Conservation (phyloP, 2,329 filamentous ascomycete species). For the Rhinocladiella similis region DNA sequence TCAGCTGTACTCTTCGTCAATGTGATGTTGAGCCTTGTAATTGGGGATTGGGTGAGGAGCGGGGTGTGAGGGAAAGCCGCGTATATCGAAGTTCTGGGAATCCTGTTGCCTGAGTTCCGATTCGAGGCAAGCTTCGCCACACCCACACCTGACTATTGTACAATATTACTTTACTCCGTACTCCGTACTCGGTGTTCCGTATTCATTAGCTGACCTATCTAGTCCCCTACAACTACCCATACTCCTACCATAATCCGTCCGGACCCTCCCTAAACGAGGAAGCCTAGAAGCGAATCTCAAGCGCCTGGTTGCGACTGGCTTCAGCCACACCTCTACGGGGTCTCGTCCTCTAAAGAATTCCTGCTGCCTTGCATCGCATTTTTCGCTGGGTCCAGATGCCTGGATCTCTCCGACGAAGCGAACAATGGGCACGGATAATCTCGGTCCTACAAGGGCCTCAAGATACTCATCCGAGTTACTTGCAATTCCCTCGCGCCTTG, state of each 20-base stretch:
- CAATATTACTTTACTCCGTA: no score
- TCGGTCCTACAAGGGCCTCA: no score
- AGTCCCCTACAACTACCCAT: neutral
- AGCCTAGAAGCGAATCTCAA: neutral
- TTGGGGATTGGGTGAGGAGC: conserved; percentile 6
- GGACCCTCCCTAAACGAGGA: neutral
- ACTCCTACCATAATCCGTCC: no score
- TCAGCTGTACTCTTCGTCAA: no score
- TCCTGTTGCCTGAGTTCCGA: conserved; percentile 22
- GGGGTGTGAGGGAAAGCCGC: conserved; percentile 13
- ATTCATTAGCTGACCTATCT: no score
- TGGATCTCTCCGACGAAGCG: no score
- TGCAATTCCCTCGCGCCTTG: no score
- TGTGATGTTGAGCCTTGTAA: neutral
- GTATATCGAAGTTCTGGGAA: conserved; percentile 19
- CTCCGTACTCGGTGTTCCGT: no score
- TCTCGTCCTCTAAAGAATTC: neutral
- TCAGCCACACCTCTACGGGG: conserved; percentile 3
- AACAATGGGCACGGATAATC: no score
- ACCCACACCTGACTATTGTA: neutral
- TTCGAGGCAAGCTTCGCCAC: conserved; percentile 18
- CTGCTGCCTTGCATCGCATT: conserved; percentile 1
- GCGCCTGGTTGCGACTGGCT: neutral
- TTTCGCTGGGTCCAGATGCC: neutral
- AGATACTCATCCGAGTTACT: no score